Evolutionary conservation across 1,284 basidiomycete genomes (phyloP).

Genomic region (Microbotryum scabiosae): DNA sequence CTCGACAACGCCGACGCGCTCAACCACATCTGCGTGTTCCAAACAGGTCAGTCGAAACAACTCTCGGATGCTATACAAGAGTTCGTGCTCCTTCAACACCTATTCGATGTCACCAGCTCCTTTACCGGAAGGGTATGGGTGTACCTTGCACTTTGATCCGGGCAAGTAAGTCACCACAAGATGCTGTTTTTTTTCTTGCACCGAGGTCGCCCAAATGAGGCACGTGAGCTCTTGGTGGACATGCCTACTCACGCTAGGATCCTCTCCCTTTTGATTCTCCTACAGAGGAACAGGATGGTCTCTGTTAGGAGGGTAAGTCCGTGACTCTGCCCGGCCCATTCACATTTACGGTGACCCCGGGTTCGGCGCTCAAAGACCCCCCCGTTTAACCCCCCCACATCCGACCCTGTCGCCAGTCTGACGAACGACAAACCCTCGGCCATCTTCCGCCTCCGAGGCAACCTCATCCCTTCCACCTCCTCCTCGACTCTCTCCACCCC

Average conservation of each 20-base stretch:
- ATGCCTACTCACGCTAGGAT: too few relatives aligned
- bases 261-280: too few relatives aligned
- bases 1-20: slow-evolving; percentile 66
- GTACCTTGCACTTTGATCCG: slow-evolving; percentile 71
- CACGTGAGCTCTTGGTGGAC: not conserved
- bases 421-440: slow-evolving; percentile 86
- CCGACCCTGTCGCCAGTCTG: slow-evolving; percentile 49
- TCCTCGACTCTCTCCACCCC: not conserved
- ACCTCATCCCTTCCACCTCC: slow-evolving; percentile 41
- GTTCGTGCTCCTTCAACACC: not conserved
- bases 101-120: slow-evolving; percentile 49
- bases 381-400: not conserved
- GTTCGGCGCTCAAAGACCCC: too few relatives aligned
- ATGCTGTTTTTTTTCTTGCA: not conserved
- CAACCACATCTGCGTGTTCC: slow-evolving; percentile 82
- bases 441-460: slow-evolving; percentile 73
- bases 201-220: too few relatives aligned
- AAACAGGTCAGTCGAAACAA: slow-evolving; percentile 60
- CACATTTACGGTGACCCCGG: too few relatives aligned
- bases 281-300: slow-evolving; percentile 66
- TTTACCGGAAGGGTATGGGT: slow-evolving; percentile 81
- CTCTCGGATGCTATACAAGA: not conserved
- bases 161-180: slow-evolving; percentile 50
- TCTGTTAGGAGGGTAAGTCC: slow-evolving; percentile 70
- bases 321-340: too few relatives aligned